phyloP scores from a whole-genome alignment of 129 eudicot genomes.

The Flaveria bidentis region DNA sequence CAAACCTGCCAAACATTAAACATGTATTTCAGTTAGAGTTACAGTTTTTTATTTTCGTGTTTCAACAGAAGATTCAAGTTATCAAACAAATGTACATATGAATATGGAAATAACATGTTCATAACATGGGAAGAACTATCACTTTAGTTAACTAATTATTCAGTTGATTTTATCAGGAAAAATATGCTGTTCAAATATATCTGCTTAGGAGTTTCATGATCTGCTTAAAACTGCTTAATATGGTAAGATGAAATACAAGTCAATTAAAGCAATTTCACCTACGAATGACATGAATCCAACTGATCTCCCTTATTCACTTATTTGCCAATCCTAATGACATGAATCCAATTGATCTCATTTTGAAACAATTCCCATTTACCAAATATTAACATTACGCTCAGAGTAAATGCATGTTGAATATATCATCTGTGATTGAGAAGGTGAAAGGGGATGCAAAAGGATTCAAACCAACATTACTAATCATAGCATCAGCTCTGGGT shows the following conservation, averaged over 20 bases:
- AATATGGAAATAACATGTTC: constrained; percentile 1
- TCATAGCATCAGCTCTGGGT: background rate
- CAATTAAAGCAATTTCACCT: background rate
- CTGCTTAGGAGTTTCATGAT: background rate
- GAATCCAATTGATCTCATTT: background rate
- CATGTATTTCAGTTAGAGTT: background rate
- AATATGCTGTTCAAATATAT: background rate
- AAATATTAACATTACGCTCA: background rate
- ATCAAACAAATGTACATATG: background rate
- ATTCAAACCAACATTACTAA: background rate
- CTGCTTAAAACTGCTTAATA: background rate
- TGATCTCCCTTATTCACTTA: background rate
- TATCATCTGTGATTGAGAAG: background rate
- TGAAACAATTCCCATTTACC: background rate
- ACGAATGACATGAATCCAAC: background rate
- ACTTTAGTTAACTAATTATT: background rate
- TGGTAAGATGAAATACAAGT: background rate
- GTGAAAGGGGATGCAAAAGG: background rate
- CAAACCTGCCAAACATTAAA: constrained; percentile 64
- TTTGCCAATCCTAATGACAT: background rate
- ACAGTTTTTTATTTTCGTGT: background rate
- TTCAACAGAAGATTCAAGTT: background rate
- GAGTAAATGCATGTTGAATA: background rate
- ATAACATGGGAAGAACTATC: background rate
- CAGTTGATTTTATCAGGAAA: constrained; percentile 3